These are phyloP conservation scores for Cyberlindnera sargentensis DNA, from an alignment of 805 yeast species.

Conservation along the genomic window DNA sequence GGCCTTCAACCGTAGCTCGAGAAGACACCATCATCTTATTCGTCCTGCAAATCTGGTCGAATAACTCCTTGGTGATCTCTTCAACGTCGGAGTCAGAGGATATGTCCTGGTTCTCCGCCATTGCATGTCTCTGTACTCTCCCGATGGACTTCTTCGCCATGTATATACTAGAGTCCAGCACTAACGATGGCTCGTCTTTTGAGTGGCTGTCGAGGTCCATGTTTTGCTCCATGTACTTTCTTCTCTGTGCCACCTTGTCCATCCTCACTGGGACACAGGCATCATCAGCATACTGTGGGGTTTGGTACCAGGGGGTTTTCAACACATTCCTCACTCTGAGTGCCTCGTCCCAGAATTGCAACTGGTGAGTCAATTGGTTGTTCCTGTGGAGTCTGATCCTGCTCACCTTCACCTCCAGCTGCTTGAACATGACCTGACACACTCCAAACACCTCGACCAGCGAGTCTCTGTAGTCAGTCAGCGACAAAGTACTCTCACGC, in stretches of 20 bases:
- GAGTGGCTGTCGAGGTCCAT: background rate
- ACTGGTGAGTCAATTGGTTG: slow-evolving; percentile 22
- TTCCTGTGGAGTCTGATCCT: slow-evolving; percentile 20
- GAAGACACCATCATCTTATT: background rate
- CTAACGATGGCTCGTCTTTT: slow-evolving; percentile 4
- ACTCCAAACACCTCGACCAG: slow-evolving; percentile 26
- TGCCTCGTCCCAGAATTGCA: slow-evolving; percentile 31
- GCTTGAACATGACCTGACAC: slow-evolving; percentile 9
- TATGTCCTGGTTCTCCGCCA: slow-evolving; percentile 11
- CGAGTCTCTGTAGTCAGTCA: slow-evolving; percentile 19
- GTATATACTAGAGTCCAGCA: slow-evolving; percentile 19
- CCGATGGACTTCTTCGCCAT: slow-evolving; percentile 6
- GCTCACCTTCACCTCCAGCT: slow-evolving; percentile 27
- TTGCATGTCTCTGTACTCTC: slow-evolving; percentile 5
- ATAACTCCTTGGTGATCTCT: slow-evolving; percentile 8
- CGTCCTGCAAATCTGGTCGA: background rate
- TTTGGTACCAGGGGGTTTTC: slow-evolving; percentile 29
- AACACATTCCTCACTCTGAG: slow-evolving; percentile 21
- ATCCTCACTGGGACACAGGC: background rate
- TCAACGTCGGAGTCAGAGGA: slow-evolving; percentile 7
- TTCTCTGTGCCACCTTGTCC: slow-evolving; percentile 2
- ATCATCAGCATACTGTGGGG: slow-evolving; percentile 9
- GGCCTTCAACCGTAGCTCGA: background rate
- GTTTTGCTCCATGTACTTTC: slow-evolving; percentile 5
- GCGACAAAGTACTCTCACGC: slow-evolving; percentile 15